Evolutionary conservation across 163 green algal genomes (phyloP).

Genomic region (Prototheca cutis): DNA sequence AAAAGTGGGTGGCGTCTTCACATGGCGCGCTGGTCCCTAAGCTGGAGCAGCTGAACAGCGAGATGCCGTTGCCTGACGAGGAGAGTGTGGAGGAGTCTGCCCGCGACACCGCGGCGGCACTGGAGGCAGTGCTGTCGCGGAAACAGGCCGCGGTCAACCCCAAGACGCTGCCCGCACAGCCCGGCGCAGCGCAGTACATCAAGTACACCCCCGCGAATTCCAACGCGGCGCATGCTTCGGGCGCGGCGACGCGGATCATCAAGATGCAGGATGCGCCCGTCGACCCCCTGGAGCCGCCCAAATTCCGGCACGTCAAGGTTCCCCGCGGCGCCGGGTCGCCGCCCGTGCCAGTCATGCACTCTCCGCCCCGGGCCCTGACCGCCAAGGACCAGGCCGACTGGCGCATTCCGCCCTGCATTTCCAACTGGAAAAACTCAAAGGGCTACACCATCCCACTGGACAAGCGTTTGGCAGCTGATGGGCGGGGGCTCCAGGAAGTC

Average conservation of each 20-base stretch:
- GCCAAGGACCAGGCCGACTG: slow-evolving; percentile 88
- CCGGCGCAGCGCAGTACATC: slow-evolving; percentile 75
- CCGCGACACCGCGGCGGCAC: slow-evolving; percentile 64
- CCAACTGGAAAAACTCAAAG: slow-evolving; percentile 99
- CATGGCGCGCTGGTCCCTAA: slow-evolving; percentile 84
- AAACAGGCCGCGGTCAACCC: slow-evolving; percentile 73
- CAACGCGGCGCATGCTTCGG: slow-evolving; percentile 19
- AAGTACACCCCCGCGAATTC: slow-evolving; percentile 44
- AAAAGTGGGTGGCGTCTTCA: slow-evolving; percentile 59
- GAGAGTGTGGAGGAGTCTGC: slow-evolving; percentile 71
- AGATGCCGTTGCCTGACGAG: slow-evolving; percentile 60
- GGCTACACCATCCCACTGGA: slow-evolving; percentile 99
- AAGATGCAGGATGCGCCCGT: slow-evolving; percentile 83
- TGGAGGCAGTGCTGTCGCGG: slow-evolving; percentile 61
- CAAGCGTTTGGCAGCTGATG: slow-evolving; percentile 95
- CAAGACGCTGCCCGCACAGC: slow-evolving; percentile 63
- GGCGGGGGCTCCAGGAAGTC: slow-evolving; percentile 84
- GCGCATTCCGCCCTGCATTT: slow-evolving; percentile 98
- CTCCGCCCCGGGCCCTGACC: slow-evolving; percentile 75
- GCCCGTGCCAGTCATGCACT: slow-evolving; percentile 94
- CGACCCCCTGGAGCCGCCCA: slow-evolving; percentile 94
- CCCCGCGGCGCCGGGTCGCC: slow-evolving; percentile 71
- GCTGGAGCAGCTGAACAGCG: slow-evolving; percentile 51
- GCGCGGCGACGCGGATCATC: slow-evolving; percentile 48
- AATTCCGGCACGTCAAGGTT: slow-evolving; percentile 93